phyloP scores from a whole-genome alignment of 176 grass and related monocot species.

The Aegilops sharonensis region DNA sequence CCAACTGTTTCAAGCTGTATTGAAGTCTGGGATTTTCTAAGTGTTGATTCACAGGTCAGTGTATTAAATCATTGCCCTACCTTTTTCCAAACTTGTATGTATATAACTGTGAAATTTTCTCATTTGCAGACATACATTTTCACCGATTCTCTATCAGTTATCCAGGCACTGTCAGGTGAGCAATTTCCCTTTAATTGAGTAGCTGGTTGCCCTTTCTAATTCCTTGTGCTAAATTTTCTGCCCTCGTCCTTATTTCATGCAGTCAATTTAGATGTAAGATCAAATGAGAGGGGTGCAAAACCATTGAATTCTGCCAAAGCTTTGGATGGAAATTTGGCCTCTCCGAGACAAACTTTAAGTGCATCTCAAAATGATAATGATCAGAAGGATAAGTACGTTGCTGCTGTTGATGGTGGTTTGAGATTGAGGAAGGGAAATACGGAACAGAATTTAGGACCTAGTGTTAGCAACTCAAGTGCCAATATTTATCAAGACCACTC shows the following conservation, averaged over 20 bases:
- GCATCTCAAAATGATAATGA: constrained; percentile 33
- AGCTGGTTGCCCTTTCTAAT: constrained; percentile 13
- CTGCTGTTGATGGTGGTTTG: constrained; percentile 60
- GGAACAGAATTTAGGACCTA: constrained; percentile 28
- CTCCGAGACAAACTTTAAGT: constrained; percentile 37
- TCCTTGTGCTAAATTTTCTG: constrained; percentile 15
- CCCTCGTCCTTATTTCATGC: constrained; percentile 13
- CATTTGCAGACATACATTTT: constrained; percentile 90
- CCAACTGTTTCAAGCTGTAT: constrained; percentile 90
- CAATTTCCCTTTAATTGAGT: not conserved
- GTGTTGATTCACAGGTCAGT: constrained; percentile 93
- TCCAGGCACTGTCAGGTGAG: constrained; percentile 87
- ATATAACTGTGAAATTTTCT: constrained; percentile 10
- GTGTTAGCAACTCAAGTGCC: constrained; percentile 27
- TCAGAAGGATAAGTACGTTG: constrained; percentile 29
- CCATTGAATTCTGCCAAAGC: constrained; percentile 43
- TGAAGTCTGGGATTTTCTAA: constrained; percentile 98
- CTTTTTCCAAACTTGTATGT: not conserved
- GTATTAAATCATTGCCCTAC: constrained; percentile 6
- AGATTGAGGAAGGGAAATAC: constrained; percentile 59
- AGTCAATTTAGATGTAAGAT: constrained; percentile 80
- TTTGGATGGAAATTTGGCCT: constrained; percentile 42
- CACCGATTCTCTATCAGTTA: constrained; percentile 76
- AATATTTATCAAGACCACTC: constrained; percentile 55
- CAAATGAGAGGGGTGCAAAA: constrained; percentile 52